Evolutionary conservation across 208 protist species (phyloP), one percentile per base, ranked within the genome.

Genomic region (Dictyostelium gargantuum): DNA sequence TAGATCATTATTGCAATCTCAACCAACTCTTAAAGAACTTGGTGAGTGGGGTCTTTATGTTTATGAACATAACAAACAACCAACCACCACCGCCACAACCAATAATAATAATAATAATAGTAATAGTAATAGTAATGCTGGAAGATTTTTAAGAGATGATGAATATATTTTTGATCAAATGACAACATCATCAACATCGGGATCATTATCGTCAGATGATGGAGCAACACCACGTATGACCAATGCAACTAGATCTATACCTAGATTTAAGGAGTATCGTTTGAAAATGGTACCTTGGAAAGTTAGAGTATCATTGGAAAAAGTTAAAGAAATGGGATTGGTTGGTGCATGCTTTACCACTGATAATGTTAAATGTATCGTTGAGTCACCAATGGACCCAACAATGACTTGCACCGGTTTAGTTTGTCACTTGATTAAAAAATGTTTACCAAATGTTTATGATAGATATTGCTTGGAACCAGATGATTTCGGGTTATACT

Each of bases 231-330:
- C 74, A 42, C 5, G 46, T 21, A 2, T 61, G 29, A 61, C 29
- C 23, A n/a, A n/a, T n/a, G 35, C 9, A 3, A 8, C 23, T 9
- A 46, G 63, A 38, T 80, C 48, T 29, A 42, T 80, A 58, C 21
- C 54, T 13, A 46, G 15, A 35, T 81, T 81, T 11, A 81, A 46
- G 46, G 68, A 89, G 26, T 89, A 89, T 40, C 26, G 35, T 17
- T 35, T 89, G 1, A 89, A 89, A 46, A 89, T 89, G 82, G 58
- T 89, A 15, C 82, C 82, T 17, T 89, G 82, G 82, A 75, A 68
- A n/a, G 70, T 89, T 44, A 15, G 82, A 23, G 26, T 89, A 0
- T 68, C 50, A 4, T 21, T 89, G 0, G 82, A 89, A 26, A 32
- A 42, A 10, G 52, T 89, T 42, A 89, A 68, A 40, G 82, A 89